Conservation (phyloP, 2,329 filamentous ascomycete species). For the Phialophora verrucosa region DNA sequence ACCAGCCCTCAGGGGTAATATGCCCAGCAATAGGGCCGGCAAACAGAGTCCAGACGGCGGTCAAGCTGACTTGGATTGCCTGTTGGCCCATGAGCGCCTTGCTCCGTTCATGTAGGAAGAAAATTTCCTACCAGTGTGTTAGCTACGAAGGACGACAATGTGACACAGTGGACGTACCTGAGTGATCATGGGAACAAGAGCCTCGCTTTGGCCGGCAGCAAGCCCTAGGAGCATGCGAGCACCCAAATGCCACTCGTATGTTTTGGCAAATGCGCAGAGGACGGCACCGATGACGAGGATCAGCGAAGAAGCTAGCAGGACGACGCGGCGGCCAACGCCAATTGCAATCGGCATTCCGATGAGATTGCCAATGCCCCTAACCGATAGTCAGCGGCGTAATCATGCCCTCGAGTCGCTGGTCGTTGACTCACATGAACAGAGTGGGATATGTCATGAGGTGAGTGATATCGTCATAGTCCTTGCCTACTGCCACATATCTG, state of each 20-base stretch:
- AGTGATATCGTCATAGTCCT: not conserved
- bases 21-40: not conserved
- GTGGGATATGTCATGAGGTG: not conserved
- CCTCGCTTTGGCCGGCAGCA: constrained; percentile 60
- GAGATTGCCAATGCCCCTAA: constrained; percentile 49
- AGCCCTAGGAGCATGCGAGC: constrained; percentile 54
- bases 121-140: constrained; percentile 53
- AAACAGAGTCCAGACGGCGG: not conserved
- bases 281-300: constrained; percentile 48
- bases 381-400: constrained; percentile 35
- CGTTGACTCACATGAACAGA: not conserved
- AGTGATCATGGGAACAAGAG: constrained; percentile 57
- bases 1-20: not conserved
- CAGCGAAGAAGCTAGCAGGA: constrained; percentile 48
- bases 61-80: not conserved
- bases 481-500: not conserved
- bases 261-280: constrained; percentile 48
- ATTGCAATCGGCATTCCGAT: constrained; percentile 49
- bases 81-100: not conserved
- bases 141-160: too few relatives aligned
- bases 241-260: constrained; percentile 44
- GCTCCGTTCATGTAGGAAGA: constrained; percentile 61
- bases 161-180: too few relatives aligned
- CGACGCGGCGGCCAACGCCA: constrained; percentile 47
- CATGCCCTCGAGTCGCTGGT: not conserved